Evolutionary conservation across 768 basidiomycete genomes (phyloP), one percentile per base, ranked within the genome.

Genomic region (Collybia mongolica): DNA sequence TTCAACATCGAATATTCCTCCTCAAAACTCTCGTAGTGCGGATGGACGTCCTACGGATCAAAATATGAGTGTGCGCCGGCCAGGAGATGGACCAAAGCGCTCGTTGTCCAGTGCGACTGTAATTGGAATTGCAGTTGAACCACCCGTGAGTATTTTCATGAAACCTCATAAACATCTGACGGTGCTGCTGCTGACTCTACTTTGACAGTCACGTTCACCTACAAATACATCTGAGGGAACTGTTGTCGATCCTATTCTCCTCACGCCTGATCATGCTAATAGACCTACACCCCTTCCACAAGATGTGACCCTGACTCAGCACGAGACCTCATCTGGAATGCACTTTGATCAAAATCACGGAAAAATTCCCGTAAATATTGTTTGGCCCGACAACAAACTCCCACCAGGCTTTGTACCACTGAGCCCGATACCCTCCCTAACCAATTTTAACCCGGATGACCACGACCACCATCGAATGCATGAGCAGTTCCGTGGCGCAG

Each of bases 121-220:
- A 17, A 73, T 71, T 2, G 65, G 68, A 32, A 80, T 79, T 46
- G 54, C 72, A 32, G 67, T 80, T 24, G 69, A 77, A 59, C 69
- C 79, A 14, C 79, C 79, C 11, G 79, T 79, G 56, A 26, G 72
- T 63, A 18, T 24, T 18, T 14, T 43, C 20, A 46, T 14, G 35
- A 15, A 32, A 48, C 18, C n/a, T 44, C 20, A 46, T 12, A 36
- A 17, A 32, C 49, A 20, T 42, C 22, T 2, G 29, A 39, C 23
- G 23, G 11, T 12, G 24, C 46, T 14, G 28, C 22, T 43, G 38
- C 50, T 41, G n/a, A n/a, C 36, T 11, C 49, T 19, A 15, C 20
- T 45, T 17, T 18, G 32, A 35, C 15, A 80, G 76, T 74, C 75
- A 6, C 66, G 68, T 36, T 69, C 76, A 3, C 68, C 69, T 7